phyloP scores from a whole-genome alignment of 2,329 filamentous ascomycete genomes.

The Fusarium algeriense region DNA sequence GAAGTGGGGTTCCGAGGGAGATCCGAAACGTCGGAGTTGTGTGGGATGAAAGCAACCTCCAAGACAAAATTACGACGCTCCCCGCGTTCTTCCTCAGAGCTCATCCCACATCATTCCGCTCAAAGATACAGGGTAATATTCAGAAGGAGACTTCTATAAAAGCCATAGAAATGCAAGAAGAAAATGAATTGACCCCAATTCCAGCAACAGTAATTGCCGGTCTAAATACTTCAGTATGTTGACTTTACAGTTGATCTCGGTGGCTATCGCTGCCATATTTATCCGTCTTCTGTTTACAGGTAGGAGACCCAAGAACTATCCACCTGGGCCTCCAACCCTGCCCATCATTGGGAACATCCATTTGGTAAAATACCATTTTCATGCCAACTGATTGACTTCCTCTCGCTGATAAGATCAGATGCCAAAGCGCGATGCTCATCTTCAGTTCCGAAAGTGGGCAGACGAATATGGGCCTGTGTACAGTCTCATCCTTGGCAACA shows the following conservation, averaged over 20 bases:
- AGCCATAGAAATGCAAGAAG: not conserved
- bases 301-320: not conserved
- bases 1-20: constrained; percentile 1
- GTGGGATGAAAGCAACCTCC: not conserved
- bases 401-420: not conserved
- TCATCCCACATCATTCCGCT: not conserved
- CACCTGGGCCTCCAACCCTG: constrained; percentile 4
- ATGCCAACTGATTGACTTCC: rapidly evolving
- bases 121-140: rapidly evolving
- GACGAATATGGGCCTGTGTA: constrained; percentile 10
- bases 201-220: too few relatives aligned
- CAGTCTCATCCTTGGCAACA: constrained; percentile 5
- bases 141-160: not conserved
- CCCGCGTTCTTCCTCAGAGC: too few relatives aligned
- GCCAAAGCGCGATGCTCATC: constrained; percentile 1
- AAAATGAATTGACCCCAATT: rapidly evolving
- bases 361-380: not conserved
- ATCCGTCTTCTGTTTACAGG: constrained; percentile 9
- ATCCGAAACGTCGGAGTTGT: not conserved
- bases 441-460: constrained; percentile 10
- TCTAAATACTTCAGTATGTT: not conserved
- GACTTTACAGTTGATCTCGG: not conserved
- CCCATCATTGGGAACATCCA: constrained; percentile 9
- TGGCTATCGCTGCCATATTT: not conserved
- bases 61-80: too few relatives aligned